These are phyloP conservation scores for Scheffersomyces stipitis DNA, from an alignment of 805 yeast genomes.

Conservation along the genomic window DNA sequence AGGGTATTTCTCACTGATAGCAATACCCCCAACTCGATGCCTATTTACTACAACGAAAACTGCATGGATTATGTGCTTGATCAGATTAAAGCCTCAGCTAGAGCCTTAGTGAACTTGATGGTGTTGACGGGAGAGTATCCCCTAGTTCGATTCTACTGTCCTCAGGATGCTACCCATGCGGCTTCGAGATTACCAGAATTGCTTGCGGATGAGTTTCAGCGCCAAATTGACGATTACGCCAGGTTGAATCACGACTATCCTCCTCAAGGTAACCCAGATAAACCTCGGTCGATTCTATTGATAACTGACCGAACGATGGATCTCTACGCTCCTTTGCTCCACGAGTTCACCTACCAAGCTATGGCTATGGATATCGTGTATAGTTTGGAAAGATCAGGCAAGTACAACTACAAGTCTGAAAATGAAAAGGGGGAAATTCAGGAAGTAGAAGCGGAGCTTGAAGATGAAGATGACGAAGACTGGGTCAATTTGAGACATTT, in stretches of 20 bases:
- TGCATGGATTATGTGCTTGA: constrained; percentile 61
- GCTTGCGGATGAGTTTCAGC: constrained; percentile 72
- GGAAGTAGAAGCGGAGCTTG: constrained; percentile 40
- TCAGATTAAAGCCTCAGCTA: constrained; percentile 60
- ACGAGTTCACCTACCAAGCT: constrained; percentile 89
- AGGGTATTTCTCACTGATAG: constrained; percentile 69
- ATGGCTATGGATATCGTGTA: constrained; percentile 77
- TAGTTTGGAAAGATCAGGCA: constrained; percentile 40
- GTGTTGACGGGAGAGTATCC: constrained; percentile 87
- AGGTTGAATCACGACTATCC: constrained; percentile 63
- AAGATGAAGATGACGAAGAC: constrained; percentile 64
- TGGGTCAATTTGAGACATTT: constrained; percentile 72
- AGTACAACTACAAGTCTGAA: constrained; percentile 54
- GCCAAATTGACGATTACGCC: constrained; percentile 71
- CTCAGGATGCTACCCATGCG: constrained; percentile 47
- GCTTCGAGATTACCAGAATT: constrained; percentile 64
- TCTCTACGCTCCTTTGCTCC: constrained; percentile 77
- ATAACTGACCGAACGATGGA: constrained; percentile 86
- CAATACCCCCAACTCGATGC: constrained; percentile 55
- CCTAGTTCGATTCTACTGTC: constrained; percentile 68
- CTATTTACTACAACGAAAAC: constrained; percentile 65
- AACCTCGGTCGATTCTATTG: constrained; percentile 72
- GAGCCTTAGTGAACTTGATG: constrained; percentile 68
- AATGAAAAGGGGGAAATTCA: constrained; percentile 46
- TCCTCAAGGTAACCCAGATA: constrained; percentile 49